phyloP scores from a whole-genome alignment of 2,329 filamentous ascomycete genomes.

The Claviceps sp. region DNA sequence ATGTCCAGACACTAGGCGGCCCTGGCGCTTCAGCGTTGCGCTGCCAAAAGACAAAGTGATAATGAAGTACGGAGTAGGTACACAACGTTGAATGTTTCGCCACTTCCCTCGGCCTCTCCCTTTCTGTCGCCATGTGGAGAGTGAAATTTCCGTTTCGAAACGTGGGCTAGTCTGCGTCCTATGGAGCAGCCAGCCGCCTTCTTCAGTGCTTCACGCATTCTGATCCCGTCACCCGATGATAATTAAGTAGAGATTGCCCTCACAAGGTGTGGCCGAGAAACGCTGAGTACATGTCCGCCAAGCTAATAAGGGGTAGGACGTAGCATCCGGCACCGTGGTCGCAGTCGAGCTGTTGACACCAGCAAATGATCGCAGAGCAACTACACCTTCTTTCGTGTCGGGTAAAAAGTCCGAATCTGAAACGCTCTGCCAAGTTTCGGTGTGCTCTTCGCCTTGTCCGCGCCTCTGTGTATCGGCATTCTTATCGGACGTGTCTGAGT shows the following conservation, averaged over 20 bases:
- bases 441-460: background rate
- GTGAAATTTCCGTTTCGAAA: background rate
- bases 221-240: background rate
- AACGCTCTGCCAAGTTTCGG: background rate
- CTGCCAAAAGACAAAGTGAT: background rate
- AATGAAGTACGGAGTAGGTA: no score
- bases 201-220: background rate
- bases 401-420: background rate
- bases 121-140: background rate
- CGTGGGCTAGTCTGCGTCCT: background rate
- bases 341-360: background rate
- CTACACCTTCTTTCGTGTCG: background rate
- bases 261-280: background rate
- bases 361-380: background rate
- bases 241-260: background rate
- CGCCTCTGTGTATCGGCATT: background rate
- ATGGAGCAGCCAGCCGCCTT: background rate
- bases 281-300: background rate
- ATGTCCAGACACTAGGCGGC: background rate
- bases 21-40: background rate
- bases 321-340: background rate
- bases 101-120: background rate
- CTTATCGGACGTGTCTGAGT: background rate
- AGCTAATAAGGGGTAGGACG: background rate
- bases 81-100: background rate